Conservation (phyloP, 306 rosid genomes). For the Corylus avellana region DNA sequence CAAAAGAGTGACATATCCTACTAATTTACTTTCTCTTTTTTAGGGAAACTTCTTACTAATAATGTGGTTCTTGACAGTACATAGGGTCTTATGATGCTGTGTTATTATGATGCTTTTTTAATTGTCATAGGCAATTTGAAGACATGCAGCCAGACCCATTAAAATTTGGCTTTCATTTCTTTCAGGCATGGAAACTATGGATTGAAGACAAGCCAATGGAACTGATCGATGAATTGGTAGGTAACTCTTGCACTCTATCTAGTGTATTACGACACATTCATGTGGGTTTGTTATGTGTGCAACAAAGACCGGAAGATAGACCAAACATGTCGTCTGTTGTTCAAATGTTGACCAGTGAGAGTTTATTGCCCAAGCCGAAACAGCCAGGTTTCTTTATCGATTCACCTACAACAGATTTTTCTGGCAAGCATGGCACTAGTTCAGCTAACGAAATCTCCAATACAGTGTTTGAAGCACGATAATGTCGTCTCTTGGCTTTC, state of each 20-base stretch:
- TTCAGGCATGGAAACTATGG: conserved; percentile 40
- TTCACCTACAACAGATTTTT: conserved; percentile 12
- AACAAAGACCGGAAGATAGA: conserved; percentile 49
- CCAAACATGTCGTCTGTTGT: conserved; percentile 58
- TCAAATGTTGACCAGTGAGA: conserved; percentile 46
- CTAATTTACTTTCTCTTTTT: background rate
- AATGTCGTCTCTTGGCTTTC: background rate
- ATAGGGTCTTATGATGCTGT: background rate
- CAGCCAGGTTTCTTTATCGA: conserved; percentile 45
- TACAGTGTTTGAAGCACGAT: conserved; percentile 37
- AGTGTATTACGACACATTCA: conserved; percentile 46
- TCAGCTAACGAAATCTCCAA: conserved; percentile 31
- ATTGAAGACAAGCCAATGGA: conserved; percentile 10
- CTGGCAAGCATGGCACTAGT: background rate
- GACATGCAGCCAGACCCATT: background rate
- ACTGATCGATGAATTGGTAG: conserved; percentile 26
- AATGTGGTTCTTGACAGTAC: background rate
- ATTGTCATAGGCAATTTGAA: background rate
- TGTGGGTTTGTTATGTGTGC: conserved; percentile 57
- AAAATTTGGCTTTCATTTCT: background rate
- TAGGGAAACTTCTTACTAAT: background rate
- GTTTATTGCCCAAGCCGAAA: conserved; percentile 43
- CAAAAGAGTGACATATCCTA: background rate
- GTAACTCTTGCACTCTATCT: background rate
- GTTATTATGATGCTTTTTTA: background rate